Base-by-base conservation (phyloP, 2,329 filamentous ascomycete genomes). In the Clonostachys rosea region DNA sequence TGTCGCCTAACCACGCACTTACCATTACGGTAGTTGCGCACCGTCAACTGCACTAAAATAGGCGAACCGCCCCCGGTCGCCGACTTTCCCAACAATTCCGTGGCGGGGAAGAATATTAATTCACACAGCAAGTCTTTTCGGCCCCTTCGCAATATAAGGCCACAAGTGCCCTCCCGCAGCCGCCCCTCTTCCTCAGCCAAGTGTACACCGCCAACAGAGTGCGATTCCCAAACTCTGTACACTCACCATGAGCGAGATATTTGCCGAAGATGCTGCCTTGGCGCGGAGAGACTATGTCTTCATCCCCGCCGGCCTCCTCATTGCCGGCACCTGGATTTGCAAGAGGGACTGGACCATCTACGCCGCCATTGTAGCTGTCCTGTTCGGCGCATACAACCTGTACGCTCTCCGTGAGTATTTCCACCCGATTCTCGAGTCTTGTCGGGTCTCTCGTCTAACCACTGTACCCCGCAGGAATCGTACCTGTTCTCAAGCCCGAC, bases 401-500 rank as follows among this genome's bases (percentile, higher is more conserved):
- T 84, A 76, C 63, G 80, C 70, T 60, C 82, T 80, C 60, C 76
- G 90, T 91, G 75, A 65, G 87, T 78, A 47, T 24, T 17, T 14
- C 34, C 24, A 30, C 3, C 9, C 9, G 24, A 30, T 36, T 2
- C 37, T 40, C 37, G 17, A 18, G n/a, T 40, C 37, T 40, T 9
- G 37, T 40, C n/a, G 37, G 33, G 24, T 41, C 40, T 20, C 14
- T 37, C 20, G 17, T 33, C 8, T 20, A 17, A 4, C 40, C 34
- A 20, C 39, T 24, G 30, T 39, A 13, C 39, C 34, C 36, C 17
- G 36, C 24, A 30, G 24, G 24, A 30, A 30, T 30, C 24, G 24
- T 30, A 30, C 91, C 89, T 70, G 85, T 94, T 54, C 81, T 99
- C 58, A 92, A 92, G 73, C 90, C 91, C 34, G 83, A 85, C 57